Evolutionary conservation across 2,329 filamentous ascomycete species (phyloP), one percentile per base, ranked within the genome.

Genomic region (Oidium heveae): DNA sequence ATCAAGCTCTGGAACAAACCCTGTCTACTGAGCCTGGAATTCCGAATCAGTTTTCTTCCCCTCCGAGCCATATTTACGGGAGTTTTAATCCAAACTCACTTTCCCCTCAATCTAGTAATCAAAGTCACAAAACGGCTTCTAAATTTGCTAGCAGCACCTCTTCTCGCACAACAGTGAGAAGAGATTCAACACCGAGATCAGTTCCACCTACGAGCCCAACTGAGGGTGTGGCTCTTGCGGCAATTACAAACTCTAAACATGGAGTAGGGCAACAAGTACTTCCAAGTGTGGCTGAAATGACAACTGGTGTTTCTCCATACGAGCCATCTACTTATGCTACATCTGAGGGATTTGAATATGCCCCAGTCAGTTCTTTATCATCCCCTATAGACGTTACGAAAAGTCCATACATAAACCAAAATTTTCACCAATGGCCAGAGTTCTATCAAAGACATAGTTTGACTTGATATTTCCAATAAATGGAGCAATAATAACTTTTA

Each of bases 201-300:
- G 62, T 65, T 18, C 65, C 57, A 60, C 68, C 57, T 61, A 68
- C 56, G 64, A 70, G 57, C 64, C 68, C 57, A 61, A 65, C 58
- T 61, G 68, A 61, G 58, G 66, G 63, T 50, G 61, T 66, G 36
- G 60, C 60, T 37, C 55, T 67, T 47, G 59, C 64, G 24, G 60
- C 62, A 22, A 63, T 66, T 55, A 41, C 46, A 13, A 58, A 54
- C 1, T 60, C 61, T 55, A 58, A 56, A 12, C 60, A 61, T 57
- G 62, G 57, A 5, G 57, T 61, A 52, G 61, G 61, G 7, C 56
- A 56, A 4, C 59, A 59, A 53, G 68, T 74, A 57, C 67, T 82
- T n/a, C 78, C 78, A 1, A 72, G 76, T 53, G 70, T 82, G 16
- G 73, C 74, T 37, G 77, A 82, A 62, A 70, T 82, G 60, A 81